Conservation (phyloP, 345 rosid species). For the Aquilaria yunnanensis region DNA sequence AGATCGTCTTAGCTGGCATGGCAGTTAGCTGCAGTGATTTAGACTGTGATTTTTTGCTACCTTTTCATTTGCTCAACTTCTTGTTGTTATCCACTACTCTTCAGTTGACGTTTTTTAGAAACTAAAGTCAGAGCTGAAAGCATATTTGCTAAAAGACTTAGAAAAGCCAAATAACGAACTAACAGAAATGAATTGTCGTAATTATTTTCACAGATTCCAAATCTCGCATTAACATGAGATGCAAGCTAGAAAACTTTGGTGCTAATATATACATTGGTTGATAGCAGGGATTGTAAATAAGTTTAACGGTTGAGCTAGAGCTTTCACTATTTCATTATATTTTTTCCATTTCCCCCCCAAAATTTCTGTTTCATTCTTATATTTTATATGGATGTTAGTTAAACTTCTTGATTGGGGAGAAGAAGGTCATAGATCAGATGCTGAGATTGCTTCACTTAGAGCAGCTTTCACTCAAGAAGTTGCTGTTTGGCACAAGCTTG, state of each 20-base stretch:
- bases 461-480: conserved; percentile 92
- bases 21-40: conserved; percentile 33
- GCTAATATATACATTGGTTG: no score
- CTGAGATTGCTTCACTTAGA: conserved; percentile 87
- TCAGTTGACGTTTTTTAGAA: conserved; percentile 17
- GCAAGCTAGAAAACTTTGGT: no score
- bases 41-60: conserved; percentile 16
- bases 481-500: conserved; percentile 97
- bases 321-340: no score
- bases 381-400: conserved; percentile 29
- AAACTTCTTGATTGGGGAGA: conserved; percentile 99
- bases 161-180: no score
- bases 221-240: no score
- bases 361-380: no score
- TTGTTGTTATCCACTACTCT: conserved; percentile 12
- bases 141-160: not conserved
- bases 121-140: conserved; percentile 12
- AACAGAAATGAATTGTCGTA: no score
- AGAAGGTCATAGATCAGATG: conserved; percentile 86
- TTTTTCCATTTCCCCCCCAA: no score
- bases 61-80: conserved; percentile 33
- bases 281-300: no score
- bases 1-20: conserved; percentile 31
- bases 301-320: no score
- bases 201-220: no score